These are phyloP conservation scores for Apiospora kogelbergensis DNA, from an alignment of 2,329 filamentous ascomycete genomes.

Conservation along the genomic window DNA sequence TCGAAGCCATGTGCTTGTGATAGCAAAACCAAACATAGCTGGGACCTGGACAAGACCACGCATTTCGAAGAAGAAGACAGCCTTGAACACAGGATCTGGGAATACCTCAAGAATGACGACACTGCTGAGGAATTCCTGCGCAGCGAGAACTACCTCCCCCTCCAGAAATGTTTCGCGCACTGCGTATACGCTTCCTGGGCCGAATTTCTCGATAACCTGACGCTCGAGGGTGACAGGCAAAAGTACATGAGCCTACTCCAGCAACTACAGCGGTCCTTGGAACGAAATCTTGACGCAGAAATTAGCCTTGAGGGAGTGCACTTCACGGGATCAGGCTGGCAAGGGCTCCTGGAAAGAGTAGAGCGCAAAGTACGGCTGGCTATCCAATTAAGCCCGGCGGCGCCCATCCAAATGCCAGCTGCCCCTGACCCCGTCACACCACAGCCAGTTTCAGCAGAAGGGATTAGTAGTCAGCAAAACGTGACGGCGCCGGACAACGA, in stretches of 20 bases:
- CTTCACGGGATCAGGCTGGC: conserved; percentile 27
- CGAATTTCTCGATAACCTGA: conserved; percentile 34
- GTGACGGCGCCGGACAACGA: not conserved
- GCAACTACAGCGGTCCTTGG: conserved; percentile 32
- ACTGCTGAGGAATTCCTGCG: conserved; percentile 2
- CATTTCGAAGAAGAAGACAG: conserved; percentile 20
- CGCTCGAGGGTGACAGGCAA: conserved; percentile 9
- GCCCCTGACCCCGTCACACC: not conserved
- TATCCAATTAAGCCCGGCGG: conserved; percentile 16
- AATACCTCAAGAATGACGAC: conserved; percentile 15
- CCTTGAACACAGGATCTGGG: conserved; percentile 28
- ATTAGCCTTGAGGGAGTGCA: not conserved
- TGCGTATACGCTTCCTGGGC: conserved; percentile 34
- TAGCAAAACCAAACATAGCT: not conserved
- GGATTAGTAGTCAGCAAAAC: conserved; percentile 5
- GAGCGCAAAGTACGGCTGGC: conserved; percentile 26
- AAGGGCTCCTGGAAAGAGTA: conserved; percentile 30
- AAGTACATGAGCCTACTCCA: conserved; percentile 24
- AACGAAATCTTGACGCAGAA: conserved; percentile 33
- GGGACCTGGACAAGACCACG: not conserved
- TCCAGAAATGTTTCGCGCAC: conserved; percentile 21
- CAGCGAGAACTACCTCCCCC: not conserved
- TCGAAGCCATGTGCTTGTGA: conserved; percentile 9
- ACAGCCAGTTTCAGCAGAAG: not conserved
- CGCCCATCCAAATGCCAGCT: conserved; percentile 12